Evolutionary conservation across 495 filamentous ascomycete genomes (phyloP), one percentile per base, ranked within the genome.

Genomic region (Tetracladium setigerum): DNA sequence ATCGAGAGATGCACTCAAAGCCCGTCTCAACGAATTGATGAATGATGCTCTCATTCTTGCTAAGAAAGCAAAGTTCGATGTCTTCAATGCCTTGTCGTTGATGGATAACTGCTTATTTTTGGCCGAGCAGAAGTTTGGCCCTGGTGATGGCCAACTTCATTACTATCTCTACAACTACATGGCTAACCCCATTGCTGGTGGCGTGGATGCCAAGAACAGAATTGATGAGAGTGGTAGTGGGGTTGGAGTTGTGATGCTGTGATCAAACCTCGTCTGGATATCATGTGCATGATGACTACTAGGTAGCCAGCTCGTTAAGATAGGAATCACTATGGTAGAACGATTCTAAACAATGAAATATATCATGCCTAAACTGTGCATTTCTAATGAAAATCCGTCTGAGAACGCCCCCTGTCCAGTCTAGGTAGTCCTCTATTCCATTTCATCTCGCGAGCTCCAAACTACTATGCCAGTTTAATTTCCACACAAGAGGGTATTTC

Each of bases 81-180:
- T 98, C 34, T 95, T 96, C 72, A 98, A 98, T 54, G 91, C 87
- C 0, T 76, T 98, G 15, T 95, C 92, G 0, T 71, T 95, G 27
- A 78, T 95, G 56, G 92, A 98, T 61, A 98, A 97, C 67, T 80
- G 82, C 5, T 72, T 97, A 14, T 98, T 98, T 76, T 73, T 98
- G 10, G 81, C 87, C 55, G 72, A 95, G 43, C 86, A 95, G 57
- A 95, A 91, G 63, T 98, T 96, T 50, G 91, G 90, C 18, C 78
- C 83, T 6, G 92, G 92, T 13, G 92, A 98, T 60, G 92, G 92
- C 38, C 86, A 89, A 60, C 70, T 98, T 47, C 89, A 97, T 60
- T 98, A 84, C 65, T 98, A 98, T 61, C 72, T 98, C 12, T 98
- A 91, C 73, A 98, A 97, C 68, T 98, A 95, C 72, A 81, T 87